Evolutionary conservation across 2,329 filamentous ascomycete species (phyloP), one percentile per base, ranked within the genome.

Genomic region (Curvularia verruculosa): DNA sequence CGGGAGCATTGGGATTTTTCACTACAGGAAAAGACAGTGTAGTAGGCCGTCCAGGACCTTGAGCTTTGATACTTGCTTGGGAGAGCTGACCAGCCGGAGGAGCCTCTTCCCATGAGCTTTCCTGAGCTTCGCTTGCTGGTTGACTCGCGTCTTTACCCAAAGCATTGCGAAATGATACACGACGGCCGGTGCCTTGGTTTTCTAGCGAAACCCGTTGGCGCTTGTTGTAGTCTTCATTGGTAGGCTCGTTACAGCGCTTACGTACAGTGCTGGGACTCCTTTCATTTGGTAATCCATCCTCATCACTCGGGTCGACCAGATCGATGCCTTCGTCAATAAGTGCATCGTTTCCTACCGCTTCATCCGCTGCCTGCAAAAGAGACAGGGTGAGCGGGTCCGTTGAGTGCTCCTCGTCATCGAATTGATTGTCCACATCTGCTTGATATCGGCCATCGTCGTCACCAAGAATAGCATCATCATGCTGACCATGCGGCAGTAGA

Each of bases 11-110:
- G 1, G 88, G 84, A 64, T 94, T 86, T 75, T 96, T 96, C 21
- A 94, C 90, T 12, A 92, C 84, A 1, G 89, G 84, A 67, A 92
- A 96, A 26, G 82, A 83, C 24, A 92, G 78, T 21, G 80, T 82
- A 3, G 60, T 81, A 68, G 62, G 77, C 73, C 63, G 77, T 61
- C 73, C 65, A 21, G 55, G 51, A 6, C 70, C 71, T 47, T 72
- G 75, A 18, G 75, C 70, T 65, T 75, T 80, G 67, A 67, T 69
- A 52, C 71, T 75, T 29, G 69, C 66, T 61, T 83, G 80, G 4
- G 78, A 79, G 3, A 67, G 69, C 56, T 67, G 74, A 48, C 62
- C 68, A 15, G 53, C 49, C 43, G 43, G 63, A 41, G 60, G 52
- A 12, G 28, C 31, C 12, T 53, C 59, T 34, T 69, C 58, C 5